Percentiles rank a stretch among this genome's conserved stretches.
Evolutionary conservation across 2,329 filamentous ascomycete species (phyloP).

Genomic region (Thermothelomyces thermophilus): DNA sequence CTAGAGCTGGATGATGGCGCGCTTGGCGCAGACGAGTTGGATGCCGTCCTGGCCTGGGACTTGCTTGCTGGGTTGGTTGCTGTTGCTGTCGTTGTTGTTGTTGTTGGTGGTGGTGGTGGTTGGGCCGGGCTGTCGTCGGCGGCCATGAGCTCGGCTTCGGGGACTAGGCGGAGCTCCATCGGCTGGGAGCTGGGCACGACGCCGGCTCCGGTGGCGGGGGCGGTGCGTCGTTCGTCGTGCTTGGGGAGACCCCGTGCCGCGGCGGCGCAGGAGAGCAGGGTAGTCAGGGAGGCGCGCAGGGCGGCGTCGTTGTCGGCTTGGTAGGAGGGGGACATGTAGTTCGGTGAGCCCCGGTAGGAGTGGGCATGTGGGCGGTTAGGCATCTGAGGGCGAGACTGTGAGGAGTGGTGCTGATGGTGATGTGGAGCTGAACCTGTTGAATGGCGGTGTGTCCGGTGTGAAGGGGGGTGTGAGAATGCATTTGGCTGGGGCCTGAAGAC

Average conservation of each 20-base stretch:
- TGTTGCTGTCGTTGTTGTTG: not conserved
- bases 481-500: constrained; percentile 84
- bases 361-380: constrained; percentile 43
- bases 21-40: constrained; percentile 29
- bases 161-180: constrained; percentile 52
- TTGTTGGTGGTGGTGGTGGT: not conserved
- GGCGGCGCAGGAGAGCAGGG: constrained; percentile 87
- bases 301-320: constrained; percentile 90
- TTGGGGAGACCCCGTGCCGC: constrained; percentile 80
- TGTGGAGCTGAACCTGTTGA: constrained; percentile 44
- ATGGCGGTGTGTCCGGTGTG: constrained; percentile 41
- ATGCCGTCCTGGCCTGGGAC: constrained; percentile 22
- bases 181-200: constrained; percentile 45
- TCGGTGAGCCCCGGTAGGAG: constrained; percentile 42
- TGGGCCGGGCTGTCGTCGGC: constrained; percentile 21
- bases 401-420: constrained; percentile 43
- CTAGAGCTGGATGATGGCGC: constrained; percentile 24
- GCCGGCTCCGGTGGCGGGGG: constrained; percentile 34
- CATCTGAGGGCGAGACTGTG: constrained; percentile 45
- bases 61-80: not conserved
- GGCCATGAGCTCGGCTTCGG: constrained; percentile 53
- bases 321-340: constrained; percentile 65
- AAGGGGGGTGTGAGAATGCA: constrained; percentile 79
- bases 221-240: constrained; percentile 35
- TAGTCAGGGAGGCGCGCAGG: constrained; percentile 86